Conservation (phyloP, 192 early-diverging fungal genomes). For the Glomus cerebriforme region DNA sequence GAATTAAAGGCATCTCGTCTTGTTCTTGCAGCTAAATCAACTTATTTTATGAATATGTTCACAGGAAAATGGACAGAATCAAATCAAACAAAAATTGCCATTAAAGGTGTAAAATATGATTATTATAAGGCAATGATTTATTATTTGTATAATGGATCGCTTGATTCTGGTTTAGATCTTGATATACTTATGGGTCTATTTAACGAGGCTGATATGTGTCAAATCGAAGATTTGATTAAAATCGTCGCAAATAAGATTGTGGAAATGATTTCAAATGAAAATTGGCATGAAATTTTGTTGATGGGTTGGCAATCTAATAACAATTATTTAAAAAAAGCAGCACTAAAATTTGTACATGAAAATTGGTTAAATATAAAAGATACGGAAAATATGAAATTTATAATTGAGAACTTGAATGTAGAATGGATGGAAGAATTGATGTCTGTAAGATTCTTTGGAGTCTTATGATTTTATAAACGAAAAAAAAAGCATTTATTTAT, state of each 20-base stretch:
- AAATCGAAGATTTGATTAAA: not conserved
- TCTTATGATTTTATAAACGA: no score
- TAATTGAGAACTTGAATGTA: not conserved
- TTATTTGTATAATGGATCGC: not conserved
- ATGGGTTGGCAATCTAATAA: not conserved
- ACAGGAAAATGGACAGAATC: not conserved
- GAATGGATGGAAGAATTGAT: not conserved
- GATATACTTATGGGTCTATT: not conserved
- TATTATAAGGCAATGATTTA: not conserved
- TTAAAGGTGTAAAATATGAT: not conserved
- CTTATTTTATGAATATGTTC: slow-evolving; percentile 1
- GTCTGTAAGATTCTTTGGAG: not conserved
- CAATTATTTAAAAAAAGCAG: not conserved
- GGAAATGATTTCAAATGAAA: not conserved
- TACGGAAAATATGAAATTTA: not conserved
- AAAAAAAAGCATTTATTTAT: no score
- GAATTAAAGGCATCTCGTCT: not conserved
- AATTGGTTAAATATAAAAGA: not conserved
- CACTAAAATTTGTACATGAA: not conserved
- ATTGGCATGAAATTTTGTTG: not conserved
- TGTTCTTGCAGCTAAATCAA: not conserved
- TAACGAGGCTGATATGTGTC: not conserved
- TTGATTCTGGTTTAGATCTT: not conserved
- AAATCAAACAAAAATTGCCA: not conserved
- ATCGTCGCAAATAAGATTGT: not conserved